Evolutionary conservation across 495 filamentous ascomycete species (phyloP).

Genomic region (Cudoniella acicularis): DNA sequence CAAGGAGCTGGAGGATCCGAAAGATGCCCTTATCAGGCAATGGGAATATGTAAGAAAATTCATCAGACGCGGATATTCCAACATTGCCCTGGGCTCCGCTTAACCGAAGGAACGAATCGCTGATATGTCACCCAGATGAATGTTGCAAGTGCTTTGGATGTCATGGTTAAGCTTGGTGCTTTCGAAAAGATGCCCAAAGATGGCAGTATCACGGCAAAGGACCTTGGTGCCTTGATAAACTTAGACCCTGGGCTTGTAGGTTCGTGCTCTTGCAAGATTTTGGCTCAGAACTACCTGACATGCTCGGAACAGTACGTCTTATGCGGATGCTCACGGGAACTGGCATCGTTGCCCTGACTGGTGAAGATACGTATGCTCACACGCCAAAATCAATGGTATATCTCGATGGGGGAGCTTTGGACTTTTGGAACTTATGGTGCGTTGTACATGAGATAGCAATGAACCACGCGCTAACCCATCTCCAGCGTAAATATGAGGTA

Average conservation of each 20-base stretch:
- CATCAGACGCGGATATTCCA: not conserved
- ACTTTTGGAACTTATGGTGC: slow-evolving; percentile 10
- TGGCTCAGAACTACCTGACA: not conserved
- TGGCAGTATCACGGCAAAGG: slow-evolving; percentile 2
- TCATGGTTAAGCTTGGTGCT: slow-evolving; percentile 10
- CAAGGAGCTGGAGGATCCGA: slow-evolving; percentile 23
- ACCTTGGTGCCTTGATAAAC: not conserved
- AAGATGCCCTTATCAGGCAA: slow-evolving; percentile 23
- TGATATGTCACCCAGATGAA: slow-evolving; percentile 5
- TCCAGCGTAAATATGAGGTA: slow-evolving; percentile 23
- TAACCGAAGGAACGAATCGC: too few species aligned
- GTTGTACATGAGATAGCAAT: not conserved
- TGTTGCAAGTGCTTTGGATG: not conserved
- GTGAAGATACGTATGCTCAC: slow-evolving; percentile 11
- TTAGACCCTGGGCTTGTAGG: slow-evolving; percentile 1
- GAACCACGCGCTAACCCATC: slow-evolving; percentile 12
- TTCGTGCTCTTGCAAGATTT: not conserved
- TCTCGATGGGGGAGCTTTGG: not conserved
- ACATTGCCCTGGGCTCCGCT: too few species aligned
- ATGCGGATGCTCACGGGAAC: slow-evolving; percentile 10
- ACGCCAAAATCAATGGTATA: slow-evolving; percentile 11
- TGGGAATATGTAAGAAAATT: slow-evolving; percentile 14
- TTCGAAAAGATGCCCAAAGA: slow-evolving; percentile 16
- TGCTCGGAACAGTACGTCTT: not conserved
- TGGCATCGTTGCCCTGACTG: not conserved